Evolutionary conservation across 1,139 yeast genomes (phyloP).

Genomic region (Wickerhamomyces sp.): DNA sequence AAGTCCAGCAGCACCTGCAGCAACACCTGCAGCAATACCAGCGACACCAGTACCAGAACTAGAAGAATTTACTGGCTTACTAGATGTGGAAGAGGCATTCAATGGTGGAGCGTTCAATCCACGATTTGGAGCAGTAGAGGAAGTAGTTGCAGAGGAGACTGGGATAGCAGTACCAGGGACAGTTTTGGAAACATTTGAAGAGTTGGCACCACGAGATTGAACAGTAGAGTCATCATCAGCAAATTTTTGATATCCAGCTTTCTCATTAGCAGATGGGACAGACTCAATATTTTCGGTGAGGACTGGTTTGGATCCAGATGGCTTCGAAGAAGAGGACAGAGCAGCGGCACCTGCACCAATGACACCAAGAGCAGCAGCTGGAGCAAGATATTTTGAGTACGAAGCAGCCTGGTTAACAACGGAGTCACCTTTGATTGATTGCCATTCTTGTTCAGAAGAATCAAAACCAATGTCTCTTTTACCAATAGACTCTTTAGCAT

Average conservation of each 20-base stretch:
- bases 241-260: constrained; percentile 3
- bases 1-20: constrained; percentile 7
- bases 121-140: constrained; percentile 1
- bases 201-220: constrained; percentile 12
- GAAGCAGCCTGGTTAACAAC: constrained; percentile 12
- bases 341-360: too few species aligned
- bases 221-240: constrained; percentile 5
- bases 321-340: too few species aligned
- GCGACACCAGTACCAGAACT: too few species aligned
- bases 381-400: too few species aligned
- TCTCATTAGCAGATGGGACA: constrained; percentile 4
- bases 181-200: constrained; percentile 16
- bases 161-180: constrained; percentile 9
- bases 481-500: constrained; percentile 2
- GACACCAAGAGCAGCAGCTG: too few species aligned
- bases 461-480: constrained; percentile 13
- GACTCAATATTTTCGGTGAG: constrained; percentile 4
- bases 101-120: too few species aligned
- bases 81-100: too few species aligned
- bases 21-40: constrained; percentile 2
- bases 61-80: too few species aligned
- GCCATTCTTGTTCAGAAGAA: constrained; percentile 13
- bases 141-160: not conserved
- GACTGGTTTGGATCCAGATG: too few species aligned
- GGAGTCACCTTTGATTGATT: constrained; percentile 5